These are phyloP conservation scores for Pterocarpus santalinus DNA, from an alignment of 306 rosid genomes.

Conservation along the genomic window DNA sequence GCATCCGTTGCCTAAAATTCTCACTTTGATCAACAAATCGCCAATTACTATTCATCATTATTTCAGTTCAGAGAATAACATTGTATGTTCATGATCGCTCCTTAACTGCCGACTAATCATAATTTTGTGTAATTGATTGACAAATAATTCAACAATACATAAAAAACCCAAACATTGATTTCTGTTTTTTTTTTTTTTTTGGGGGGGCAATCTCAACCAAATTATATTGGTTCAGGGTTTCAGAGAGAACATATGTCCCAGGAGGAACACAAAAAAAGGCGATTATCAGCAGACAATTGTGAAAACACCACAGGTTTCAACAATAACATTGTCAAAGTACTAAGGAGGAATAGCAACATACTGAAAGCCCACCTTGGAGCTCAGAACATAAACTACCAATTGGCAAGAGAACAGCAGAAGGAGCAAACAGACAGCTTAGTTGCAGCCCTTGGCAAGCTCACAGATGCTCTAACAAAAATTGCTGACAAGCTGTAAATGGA, in stretches of 20 bases:
- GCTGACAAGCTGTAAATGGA: slow-evolving; percentile 62
- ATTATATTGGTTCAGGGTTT: slow-evolving; percentile 48
- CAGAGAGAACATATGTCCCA: slow-evolving; percentile 42
- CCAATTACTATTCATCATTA: too few species aligned
- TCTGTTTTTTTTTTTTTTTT: background rate
- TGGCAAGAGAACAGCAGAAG: slow-evolving; percentile 64
- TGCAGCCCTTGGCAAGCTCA: slow-evolving; percentile 59
- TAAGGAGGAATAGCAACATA: slow-evolving; percentile 54
- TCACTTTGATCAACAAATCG: too few species aligned
- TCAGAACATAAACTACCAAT: slow-evolving; percentile 54
- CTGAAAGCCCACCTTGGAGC: slow-evolving; percentile 57
- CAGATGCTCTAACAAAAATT: slow-evolving; percentile 63
- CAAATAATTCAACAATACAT: slow-evolving; percentile 11
- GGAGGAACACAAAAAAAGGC: slow-evolving; percentile 58
- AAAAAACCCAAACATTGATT: background rate
- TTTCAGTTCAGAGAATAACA: too few species aligned
- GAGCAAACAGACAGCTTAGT: slow-evolving; percentile 57
- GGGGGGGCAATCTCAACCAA: slow-evolving; percentile 29
- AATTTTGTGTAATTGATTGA: background rate
- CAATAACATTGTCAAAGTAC: slow-evolving; percentile 43
- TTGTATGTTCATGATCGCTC: background rate
- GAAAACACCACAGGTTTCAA: slow-evolving; percentile 43
- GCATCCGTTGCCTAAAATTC: too few species aligned
- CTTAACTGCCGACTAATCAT: background rate
- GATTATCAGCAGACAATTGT: slow-evolving; percentile 41